Evolutionary conservation across 805 yeast species (phyloP).

Genomic region (Nadsonia fulvescens): DNA sequence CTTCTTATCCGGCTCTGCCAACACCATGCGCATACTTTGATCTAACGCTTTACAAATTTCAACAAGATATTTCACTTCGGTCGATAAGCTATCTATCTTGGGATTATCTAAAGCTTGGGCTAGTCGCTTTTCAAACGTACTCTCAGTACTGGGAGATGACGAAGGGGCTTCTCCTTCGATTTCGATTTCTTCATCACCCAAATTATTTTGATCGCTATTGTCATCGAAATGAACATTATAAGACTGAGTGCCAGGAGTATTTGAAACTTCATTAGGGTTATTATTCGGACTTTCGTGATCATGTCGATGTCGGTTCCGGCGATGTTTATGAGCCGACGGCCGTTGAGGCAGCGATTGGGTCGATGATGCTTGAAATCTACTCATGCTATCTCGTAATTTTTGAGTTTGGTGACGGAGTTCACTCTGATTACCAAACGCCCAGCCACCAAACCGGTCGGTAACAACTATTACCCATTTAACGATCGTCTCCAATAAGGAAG

Average conservation of each 20-base stretch:
- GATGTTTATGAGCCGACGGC: conserved; percentile 1
- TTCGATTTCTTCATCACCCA: neutral
- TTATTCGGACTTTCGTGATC: conserved; percentile 1
- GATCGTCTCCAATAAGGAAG: conserved; percentile 46
- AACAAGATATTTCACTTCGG: neutral
- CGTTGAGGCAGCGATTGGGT: conserved; percentile 1
- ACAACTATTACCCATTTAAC: conserved; percentile 9
- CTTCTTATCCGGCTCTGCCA: conserved; percentile 18
- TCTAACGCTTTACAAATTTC: neutral
- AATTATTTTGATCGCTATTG: neutral
- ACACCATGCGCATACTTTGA: neutral
- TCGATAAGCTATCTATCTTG: conserved; percentile 1
- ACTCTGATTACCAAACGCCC: conserved; percentile 6
- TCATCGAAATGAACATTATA: neutral
- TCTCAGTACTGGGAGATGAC: conserved; percentile 4
- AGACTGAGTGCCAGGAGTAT: neutral
- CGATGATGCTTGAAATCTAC: conserved; percentile 1
- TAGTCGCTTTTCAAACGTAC: conserved; percentile 3
- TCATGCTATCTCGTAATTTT: conserved; percentile 1
- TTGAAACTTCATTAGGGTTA: neutral
- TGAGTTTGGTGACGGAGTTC: conserved; percentile 2
- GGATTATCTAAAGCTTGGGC: conserved; percentile 2
- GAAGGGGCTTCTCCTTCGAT: conserved; percentile 3
- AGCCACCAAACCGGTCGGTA: conserved; percentile 9
- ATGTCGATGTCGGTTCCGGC: conserved; percentile 1